Conservation (phyloP, 75 land plant species). For the Chamaecyparis obtusa region DNA sequence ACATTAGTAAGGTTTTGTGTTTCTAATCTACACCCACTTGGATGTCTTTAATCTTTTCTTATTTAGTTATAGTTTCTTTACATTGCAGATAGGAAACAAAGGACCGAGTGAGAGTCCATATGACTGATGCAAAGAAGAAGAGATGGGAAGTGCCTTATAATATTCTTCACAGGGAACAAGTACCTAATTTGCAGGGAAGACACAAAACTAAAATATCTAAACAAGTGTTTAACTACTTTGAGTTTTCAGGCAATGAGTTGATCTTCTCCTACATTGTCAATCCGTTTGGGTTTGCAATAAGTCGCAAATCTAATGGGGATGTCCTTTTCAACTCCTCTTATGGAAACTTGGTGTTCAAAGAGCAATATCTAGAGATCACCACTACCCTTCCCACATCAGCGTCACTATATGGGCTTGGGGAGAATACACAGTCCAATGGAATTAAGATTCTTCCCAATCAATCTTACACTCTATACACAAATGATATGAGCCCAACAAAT, state of each 20-base stretch:
- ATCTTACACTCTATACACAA: slow-evolving; percentile 72
- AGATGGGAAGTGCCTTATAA: slow-evolving; percentile 89
- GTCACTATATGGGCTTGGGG: slow-evolving; percentile 80
- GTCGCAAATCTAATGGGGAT: slow-evolving; percentile 55
- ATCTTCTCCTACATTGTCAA: slow-evolving; percentile 50
- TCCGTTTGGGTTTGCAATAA: slow-evolving; percentile 77
- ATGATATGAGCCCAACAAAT: slow-evolving; percentile 52
- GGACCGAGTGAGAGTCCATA: slow-evolving; percentile 62
- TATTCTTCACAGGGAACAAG: slow-evolving; percentile 52
- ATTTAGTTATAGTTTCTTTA: not conserved
- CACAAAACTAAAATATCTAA: not conserved
- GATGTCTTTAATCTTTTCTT: not conserved
- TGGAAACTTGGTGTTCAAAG: slow-evolving; percentile 71
- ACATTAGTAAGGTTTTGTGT: not conserved
- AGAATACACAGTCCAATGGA: slow-evolving; percentile 72
- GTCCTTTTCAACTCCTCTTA: slow-evolving; percentile 67
- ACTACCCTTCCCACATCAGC: slow-evolving; percentile 54
- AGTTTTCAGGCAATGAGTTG: slow-evolving; percentile 38
- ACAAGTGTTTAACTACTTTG: not conserved
- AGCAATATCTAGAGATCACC: slow-evolving; percentile 85
- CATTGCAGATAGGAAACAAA: slow-evolving; percentile 56
- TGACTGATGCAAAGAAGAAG: slow-evolving; percentile 56
- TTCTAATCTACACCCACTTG: not conserved
- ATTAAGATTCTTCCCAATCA: slow-evolving; percentile 48
- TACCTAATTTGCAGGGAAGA: slow-evolving; percentile 14